Percentiles rank a stretch among this genome's conserved stretches.
Conservation (phyloP, 345 rosid species). For the Sapria himalayana region DNA sequence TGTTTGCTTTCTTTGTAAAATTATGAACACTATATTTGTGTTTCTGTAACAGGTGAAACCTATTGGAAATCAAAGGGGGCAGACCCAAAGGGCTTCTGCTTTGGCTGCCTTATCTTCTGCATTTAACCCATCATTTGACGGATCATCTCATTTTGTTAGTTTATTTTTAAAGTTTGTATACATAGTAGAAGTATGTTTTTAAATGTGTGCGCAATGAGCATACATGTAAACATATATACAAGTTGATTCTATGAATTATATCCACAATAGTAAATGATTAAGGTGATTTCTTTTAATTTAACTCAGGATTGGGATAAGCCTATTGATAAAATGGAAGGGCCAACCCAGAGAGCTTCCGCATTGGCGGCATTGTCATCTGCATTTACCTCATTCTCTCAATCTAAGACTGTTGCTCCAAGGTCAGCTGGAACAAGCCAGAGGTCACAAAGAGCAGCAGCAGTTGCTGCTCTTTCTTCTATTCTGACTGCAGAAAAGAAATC, state of each 20-base stretch:
- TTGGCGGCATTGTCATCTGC: conserved; percentile 73
- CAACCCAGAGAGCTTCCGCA: conserved; percentile 70
- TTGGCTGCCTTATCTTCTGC: conserved; percentile 73
- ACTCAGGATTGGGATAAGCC: conserved; percentile 42
- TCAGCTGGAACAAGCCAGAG: conserved; percentile 24
- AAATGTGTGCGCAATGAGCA: too few species aligned
- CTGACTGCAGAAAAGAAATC: conserved; percentile 73
- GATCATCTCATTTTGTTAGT: conserved; percentile 12
- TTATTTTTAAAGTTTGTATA: conserved; percentile 1
- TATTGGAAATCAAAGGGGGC: conserved; percentile 41
- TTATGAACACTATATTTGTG: too few species aligned
- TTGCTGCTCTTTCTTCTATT: conserved; percentile 84
- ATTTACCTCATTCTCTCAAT: conserved; percentile 35
- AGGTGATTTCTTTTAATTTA: too few species aligned
- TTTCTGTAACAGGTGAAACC: conserved; percentile 24
- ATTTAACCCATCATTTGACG: conserved; percentile 39
- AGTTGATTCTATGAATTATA: too few species aligned
- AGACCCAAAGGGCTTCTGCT: conserved; percentile 70
- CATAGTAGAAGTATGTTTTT: too few species aligned
- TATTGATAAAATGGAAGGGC: conserved; percentile 42
- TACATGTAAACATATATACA: too few species aligned
- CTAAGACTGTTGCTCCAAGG: conserved; percentile 26
- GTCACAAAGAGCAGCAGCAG: conserved; percentile 90
- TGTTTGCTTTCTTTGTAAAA: too few species aligned
- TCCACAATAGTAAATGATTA: too few species aligned